phyloP scores from a whole-genome alignment of 1,284 basidiomycete genomes.

The Boletus sp. region DNA sequence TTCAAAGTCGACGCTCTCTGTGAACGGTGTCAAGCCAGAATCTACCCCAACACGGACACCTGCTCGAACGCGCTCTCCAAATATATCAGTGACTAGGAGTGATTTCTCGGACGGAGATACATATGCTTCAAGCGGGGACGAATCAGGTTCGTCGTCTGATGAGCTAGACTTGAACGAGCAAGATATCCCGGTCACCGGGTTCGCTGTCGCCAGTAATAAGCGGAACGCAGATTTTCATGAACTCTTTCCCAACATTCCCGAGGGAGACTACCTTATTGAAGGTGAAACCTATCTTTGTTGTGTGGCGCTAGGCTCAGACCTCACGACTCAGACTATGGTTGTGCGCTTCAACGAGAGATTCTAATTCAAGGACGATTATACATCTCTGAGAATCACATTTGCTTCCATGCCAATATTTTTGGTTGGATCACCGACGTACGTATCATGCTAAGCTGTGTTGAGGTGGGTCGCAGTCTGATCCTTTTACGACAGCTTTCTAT shows the following conservation, averaged over 20 bases:
- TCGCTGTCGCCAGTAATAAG: slow-evolving; percentile 94
- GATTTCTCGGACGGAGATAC: slow-evolving; percentile 32
- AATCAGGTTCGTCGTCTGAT: slow-evolving; percentile 38
- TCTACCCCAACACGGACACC: slow-evolving; percentile 5
- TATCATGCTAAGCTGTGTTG: slow-evolving; percentile 11
- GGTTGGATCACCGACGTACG: slow-evolving; percentile 96
- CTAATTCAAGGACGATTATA: slow-evolving; percentile 94
- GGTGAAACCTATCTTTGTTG: slow-evolving; percentile 47
- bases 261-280: slow-evolving; percentile 97
- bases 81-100: slow-evolving; percentile 16
- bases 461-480: slow-evolving; percentile 8
- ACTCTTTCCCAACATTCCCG: slow-evolving; percentile 83
- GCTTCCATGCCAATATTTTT: slow-evolving; percentile 98
- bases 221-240: slow-evolving; percentile 96
- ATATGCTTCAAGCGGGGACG: slow-evolving; percentile 28
- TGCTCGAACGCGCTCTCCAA: slow-evolving; percentile 17
- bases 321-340: slow-evolving; percentile 82
- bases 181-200: slow-evolving; percentile 84
- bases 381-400: slow-evolving; percentile 97
- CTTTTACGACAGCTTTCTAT: slow-evolving; percentile 66
- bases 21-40: slow-evolving; percentile 16
- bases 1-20: slow-evolving; percentile 20
- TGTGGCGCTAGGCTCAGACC: slow-evolving; percentile 4
- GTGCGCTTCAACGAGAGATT: slow-evolving; percentile 94
- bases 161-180: slow-evolving; percentile 57